A percentile compares a stretch with the other conserved stretches of the same genome.
phyloP scores from a whole-genome alignment of 2,329 filamentous ascomycete genomes.

The Paecilomyces dactylethromorphus region DNA sequence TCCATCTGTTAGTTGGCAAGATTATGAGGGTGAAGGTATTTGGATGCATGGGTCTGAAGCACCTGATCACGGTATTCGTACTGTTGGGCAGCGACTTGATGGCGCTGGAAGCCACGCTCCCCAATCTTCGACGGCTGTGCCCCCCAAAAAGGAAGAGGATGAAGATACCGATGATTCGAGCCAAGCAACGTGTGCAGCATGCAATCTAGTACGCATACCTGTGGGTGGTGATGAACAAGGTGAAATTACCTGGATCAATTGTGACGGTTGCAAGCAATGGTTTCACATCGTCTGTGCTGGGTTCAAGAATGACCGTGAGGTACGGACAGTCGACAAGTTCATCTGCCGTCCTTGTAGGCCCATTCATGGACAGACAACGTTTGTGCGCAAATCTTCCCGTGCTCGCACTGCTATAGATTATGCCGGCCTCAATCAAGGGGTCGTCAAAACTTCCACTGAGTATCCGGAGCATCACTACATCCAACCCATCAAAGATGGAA shows the following conservation, averaged over 20 bases:
- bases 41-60: slow-evolving; percentile 8
- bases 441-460: slow-evolving; percentile 59
- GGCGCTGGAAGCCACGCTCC: not conserved
- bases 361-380: slow-evolving; percentile 57
- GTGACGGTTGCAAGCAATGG: slow-evolving; percentile 63
- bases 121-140: not conserved
- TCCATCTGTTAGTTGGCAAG: slow-evolving; percentile 26
- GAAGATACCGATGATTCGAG: slow-evolving; percentile 18
- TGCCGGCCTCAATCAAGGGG: slow-evolving; percentile 59
- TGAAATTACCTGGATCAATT: slow-evolving; percentile 56
- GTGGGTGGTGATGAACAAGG: slow-evolving; percentile 48
- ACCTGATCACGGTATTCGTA: slow-evolving; percentile 7
- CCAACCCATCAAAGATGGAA: slow-evolving; percentile 59
- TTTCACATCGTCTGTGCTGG: slow-evolving; percentile 63
- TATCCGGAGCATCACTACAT: slow-evolving; percentile 63
- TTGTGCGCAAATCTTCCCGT: slow-evolving; percentile 59
- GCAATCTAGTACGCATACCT: slow-evolving; percentile 48
- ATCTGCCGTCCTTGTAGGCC: slow-evolving; percentile 57
- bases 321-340: slow-evolving; percentile 62
- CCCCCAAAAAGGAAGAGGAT: slow-evolving; percentile 19
- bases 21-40: slow-evolving; percentile 16
- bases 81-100: slow-evolving; percentile 4
- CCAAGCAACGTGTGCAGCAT: slow-evolving; percentile 51
- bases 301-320: slow-evolving; percentile 58
- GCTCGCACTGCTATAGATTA: slow-evolving; percentile 63